Evolutionary conservation across 2,329 filamentous ascomycete genomes (phyloP), one percentile per base, ranked within the genome.

Genomic region (Microcera coccophila): DNA sequence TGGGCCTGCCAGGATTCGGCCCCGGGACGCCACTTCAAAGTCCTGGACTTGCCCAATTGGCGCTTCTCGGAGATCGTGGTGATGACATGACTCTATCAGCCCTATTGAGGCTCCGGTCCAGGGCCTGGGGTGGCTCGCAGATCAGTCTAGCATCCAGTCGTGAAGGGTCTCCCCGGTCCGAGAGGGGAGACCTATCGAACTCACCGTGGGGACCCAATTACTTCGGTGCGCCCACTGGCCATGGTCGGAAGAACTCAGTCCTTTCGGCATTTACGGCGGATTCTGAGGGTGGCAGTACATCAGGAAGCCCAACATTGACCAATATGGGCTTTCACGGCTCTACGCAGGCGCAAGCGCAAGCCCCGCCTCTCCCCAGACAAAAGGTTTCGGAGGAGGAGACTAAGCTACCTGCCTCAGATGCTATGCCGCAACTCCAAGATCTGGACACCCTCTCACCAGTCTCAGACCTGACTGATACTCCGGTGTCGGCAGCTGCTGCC

Each of bases 111-210:
- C 65, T 94, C 32, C 79, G 90, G 3, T 83, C 79, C 10, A 82
- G 79, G 38, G 84, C 89, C 0, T 95, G 87, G 79, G 88, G 88
- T 18, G 85, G 86, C 4, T 93, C 87, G 44, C 85, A 88, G 56
- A 81, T 76, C 1, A 91, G 87, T 55, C 66, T 90, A 5, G 73
- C 73, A 50, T 79, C 76, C 3, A 72, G 73, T 28, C 64, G 68
- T 5, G 74, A 75, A 36, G 74, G 73, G 3, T 77, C 74, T 15
- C 75, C 75, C 2, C 63, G 67, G 19, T 73, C 72, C 4, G 71
- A 75, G 32, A 66, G 74, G 42, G 72, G 67, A 2, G 76, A 78
- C 18, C 68, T 66, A 38, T 66, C 70, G 3, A 64, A 60, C 15
- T 75, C 70, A 14, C 75, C 75, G 10, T 63, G 64, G 62, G 53